Evolutionary conservation across 2,329 filamentous ascomycete genomes (phyloP), one percentile per base, ranked within the genome.

Genomic region (Furcasterigmium furcatum): DNA sequence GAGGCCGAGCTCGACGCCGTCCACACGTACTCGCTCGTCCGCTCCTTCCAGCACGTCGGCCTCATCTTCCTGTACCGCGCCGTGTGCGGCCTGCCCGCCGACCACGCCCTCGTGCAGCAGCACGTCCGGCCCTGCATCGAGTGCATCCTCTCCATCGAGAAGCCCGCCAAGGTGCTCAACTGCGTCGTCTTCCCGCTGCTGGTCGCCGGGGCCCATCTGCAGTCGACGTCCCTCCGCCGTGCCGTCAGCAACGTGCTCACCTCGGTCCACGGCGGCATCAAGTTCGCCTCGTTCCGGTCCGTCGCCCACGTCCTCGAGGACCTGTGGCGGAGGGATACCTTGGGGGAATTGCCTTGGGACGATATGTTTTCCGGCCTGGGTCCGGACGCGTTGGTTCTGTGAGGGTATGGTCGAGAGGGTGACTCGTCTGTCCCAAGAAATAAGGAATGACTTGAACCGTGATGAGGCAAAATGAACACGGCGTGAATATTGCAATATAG

Each of bases 51-150:
- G 14, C 65, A 68, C 24, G 57, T 66, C 0, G 69, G 66, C 0
- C 61, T 70, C 6, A 65, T 73, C 7, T 72, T 69, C 45, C 55
- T 72, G 2, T 73, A 72, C 43, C 58, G 70, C 29, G 67, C 68
- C 16, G 54, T 72, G 2, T 71, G 68, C 42, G 60, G 64, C 1
- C 53, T 72, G 2, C 58, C 66, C 1, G 58, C 63, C 2, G 57
- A 56, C 1, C 67, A 73, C 46, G 57, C 55, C 2, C 54, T 71
- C 0, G 68, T 73, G 0, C 70, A 73, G 14, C 59, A 69, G 25
- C 57, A 67, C 18, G 63, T 68, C 0, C 53, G 60, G 4, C 58
- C 59, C 1, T 67, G 62, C 12, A 57, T 70, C 4, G 61, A 63
- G 9, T 60, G 64, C 12, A 64, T 68, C 14, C 58, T 63, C 5